Conservation (phyloP, 2,329 filamentous ascomycete species). For the Pseudogymnoascus sp. region DNA sequence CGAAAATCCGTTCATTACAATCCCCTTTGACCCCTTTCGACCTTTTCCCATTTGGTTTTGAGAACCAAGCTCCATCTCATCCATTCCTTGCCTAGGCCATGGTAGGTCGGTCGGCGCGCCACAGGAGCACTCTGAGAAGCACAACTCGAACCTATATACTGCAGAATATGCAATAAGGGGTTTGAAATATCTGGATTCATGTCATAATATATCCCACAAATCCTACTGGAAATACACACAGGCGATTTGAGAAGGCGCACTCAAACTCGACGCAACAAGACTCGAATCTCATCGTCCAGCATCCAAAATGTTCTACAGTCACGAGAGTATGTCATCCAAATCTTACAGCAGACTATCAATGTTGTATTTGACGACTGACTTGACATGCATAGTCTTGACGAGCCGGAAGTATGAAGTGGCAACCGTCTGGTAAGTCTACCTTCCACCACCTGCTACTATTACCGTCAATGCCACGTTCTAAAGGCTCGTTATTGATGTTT, state of each 20-base stretch:
- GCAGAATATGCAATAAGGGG: background rate
- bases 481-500: background rate
- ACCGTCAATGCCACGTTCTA: background rate
- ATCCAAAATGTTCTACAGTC: conserved; percentile 78
- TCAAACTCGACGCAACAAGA: background rate
- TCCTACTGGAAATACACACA: background rate
- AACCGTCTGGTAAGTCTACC: conserved; percentile 70
- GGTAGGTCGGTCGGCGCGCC: background rate
- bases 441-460: background rate
- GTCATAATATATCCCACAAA: background rate
- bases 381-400: conserved; percentile 54
- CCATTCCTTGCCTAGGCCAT: background rate
- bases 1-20: background rate
- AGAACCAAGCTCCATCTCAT: background rate
- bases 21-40: background rate
- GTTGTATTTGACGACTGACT: background rate
- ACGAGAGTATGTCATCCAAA: conserved; percentile 62
- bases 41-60: background rate
- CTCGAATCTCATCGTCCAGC: background rate
- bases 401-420: conserved; percentile 84
- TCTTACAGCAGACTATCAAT: background rate
- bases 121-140: background rate
- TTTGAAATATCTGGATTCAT: background rate
- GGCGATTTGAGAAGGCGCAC: background rate
- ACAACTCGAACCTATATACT: background rate